phyloP scores from a whole-genome alignment of 148 eudicot species.

The Nepenthes gracilis region DNA sequence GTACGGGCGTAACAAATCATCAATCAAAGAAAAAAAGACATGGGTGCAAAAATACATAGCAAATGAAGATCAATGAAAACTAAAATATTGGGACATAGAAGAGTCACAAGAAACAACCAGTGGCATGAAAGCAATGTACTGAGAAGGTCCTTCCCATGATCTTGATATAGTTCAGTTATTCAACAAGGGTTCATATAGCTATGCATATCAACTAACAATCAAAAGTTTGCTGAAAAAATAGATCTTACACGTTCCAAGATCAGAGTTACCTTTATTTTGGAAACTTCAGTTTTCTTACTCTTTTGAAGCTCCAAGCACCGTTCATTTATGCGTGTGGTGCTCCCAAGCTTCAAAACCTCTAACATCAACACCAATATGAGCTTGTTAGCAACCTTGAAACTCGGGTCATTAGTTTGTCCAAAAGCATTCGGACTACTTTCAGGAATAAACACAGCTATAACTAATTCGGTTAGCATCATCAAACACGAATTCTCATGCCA shows the following conservation, averaged over 20 bases:
- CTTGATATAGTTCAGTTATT: too few relatives aligned
- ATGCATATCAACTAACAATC: background rate
- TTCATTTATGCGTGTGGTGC: slow-evolving; percentile 56
- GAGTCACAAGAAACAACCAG: too few relatives aligned
- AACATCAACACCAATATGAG: slow-evolving; percentile 4
- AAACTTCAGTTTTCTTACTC: slow-evolving; percentile 44
- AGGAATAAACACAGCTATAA: too few relatives aligned
- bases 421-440: background rate
- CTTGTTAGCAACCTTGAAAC: background rate
- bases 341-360: slow-evolving; percentile 84
- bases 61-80: too few relatives aligned
- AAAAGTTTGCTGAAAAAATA: background rate
- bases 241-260: background rate
- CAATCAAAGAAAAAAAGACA: too few relatives aligned
- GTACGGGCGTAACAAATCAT: too few relatives aligned
- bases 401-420: background rate
- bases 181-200: background rate
- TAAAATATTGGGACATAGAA: too few relatives aligned
- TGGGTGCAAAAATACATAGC: too few relatives aligned
- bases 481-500: too few relatives aligned
- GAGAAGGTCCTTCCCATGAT: too few relatives aligned
- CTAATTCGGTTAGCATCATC: too few relatives aligned
- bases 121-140: too few relatives aligned
- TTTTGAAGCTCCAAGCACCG: slow-evolving; percentile 91
- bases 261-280: slow-evolving; percentile 60